Conservation (phyloP, 345 rosid species). For the Bruguiera gymnorhiza region DNA sequence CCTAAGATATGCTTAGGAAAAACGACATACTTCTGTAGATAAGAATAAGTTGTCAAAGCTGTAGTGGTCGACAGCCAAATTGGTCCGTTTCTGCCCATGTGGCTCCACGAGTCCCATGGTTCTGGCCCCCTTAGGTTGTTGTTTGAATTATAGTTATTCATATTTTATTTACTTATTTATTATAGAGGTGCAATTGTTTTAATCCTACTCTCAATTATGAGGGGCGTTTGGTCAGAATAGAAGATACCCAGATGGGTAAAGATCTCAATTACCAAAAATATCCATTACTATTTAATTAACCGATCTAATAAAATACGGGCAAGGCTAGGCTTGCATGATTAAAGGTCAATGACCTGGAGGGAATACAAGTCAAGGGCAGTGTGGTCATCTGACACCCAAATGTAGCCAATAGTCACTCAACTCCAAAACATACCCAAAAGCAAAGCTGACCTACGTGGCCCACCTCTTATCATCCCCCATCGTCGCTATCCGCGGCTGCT, state of each 20-base stretch:
- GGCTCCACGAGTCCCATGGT: constrained; percentile 24
- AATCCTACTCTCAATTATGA: not conserved
- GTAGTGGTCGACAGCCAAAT: constrained; percentile 24
- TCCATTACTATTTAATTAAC: not conserved
- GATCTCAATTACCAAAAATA: not conserved
- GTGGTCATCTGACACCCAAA: constrained; percentile 22
- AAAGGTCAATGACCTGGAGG: constrained; percentile 10
- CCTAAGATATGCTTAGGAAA: not conserved
- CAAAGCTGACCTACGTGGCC: constrained; percentile 43
- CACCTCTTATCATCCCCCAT: constrained; percentile 42
- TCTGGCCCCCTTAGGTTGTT: not conserved
- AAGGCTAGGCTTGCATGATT: not conserved
- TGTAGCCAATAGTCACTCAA: constrained; percentile 44
- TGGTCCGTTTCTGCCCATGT: constrained; percentile 24
- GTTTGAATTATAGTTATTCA: not conserved
- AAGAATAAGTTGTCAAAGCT: constrained; percentile 18
- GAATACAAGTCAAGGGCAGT: constrained; percentile 34
- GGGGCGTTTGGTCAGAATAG: not conserved
- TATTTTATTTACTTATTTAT: not conserved
- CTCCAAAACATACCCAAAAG: constrained; percentile 42
- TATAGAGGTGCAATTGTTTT: not conserved
- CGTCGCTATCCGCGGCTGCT: constrained; percentile 62
- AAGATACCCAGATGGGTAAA: not conserved
- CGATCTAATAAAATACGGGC: not conserved
- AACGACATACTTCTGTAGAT: not conserved